Evolutionary conservation across 202 grass and related monocot species (phyloP).

Genomic region (Zizania palustris): DNA sequence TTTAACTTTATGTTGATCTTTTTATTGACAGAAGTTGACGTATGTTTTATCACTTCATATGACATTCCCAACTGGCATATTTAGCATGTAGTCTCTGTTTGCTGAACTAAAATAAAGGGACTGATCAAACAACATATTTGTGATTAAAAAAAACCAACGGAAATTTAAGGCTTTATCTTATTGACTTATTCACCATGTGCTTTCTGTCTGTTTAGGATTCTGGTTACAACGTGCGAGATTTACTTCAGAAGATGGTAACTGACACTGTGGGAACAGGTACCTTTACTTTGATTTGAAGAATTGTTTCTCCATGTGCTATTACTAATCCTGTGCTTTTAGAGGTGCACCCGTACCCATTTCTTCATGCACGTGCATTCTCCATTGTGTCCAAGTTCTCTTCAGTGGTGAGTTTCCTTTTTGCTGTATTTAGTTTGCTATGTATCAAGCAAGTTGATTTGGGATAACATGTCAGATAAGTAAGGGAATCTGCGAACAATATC

Average conservation of each 20-base stretch:
- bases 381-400: slow-evolving; percentile 74
- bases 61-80: neutral
- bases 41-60: slow-evolving; percentile 16
- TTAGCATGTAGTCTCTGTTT: slow-evolving; percentile 9
- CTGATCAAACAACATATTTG: neutral
- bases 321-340: slow-evolving; percentile 61
- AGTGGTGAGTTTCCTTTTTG: slow-evolving; percentile 52
- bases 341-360: slow-evolving; percentile 77
- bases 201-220: slow-evolving; percentile 68
- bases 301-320: slow-evolving; percentile 32
- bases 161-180: neutral
- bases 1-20: neutral
- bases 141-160: slow-evolving; percentile 14
- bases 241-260: slow-evolving; percentile 80
- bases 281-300: slow-evolving; percentile 8
- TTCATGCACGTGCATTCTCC: slow-evolving; percentile 83
- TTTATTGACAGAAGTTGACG: neutral
- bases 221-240: slow-evolving; percentile 68
- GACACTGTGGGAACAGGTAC: slow-evolving; percentile 75
- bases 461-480: slow-evolving; percentile 70
- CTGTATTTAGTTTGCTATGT: slow-evolving; percentile 28
- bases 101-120: neutral
- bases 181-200: slow-evolving; percentile 29
- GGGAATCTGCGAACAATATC: slow-evolving; percentile 70
- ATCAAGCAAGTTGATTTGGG: slow-evolving; percentile 34